These are phyloP conservation scores for Adiantum capillusveneris DNA, from an alignment of 75 land plant genomes.

Conservation along the genomic window DNA sequence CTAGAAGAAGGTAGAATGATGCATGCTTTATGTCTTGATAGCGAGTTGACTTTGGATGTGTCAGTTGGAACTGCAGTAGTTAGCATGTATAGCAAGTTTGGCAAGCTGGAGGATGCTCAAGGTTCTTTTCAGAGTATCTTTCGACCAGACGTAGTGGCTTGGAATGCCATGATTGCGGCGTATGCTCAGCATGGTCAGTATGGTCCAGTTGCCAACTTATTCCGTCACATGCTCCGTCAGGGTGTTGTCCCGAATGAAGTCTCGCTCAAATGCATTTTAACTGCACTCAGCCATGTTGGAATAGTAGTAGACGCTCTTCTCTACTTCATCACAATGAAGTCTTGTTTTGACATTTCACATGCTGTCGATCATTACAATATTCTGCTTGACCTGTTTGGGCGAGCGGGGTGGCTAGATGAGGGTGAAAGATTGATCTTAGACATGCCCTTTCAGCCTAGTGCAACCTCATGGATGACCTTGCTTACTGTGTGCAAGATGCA, in stretches of 20 bases:
- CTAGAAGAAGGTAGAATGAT: constrained; percentile 9
- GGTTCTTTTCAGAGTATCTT: constrained; percentile 31
- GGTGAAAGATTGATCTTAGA: background rate
- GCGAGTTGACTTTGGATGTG: constrained; percentile 9
- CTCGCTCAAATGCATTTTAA: background rate
- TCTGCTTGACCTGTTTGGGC: background rate
- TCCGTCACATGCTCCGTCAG: constrained; percentile 11
- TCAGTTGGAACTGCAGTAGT: constrained; percentile 18
- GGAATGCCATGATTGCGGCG: constrained; percentile 46
- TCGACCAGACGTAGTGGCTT: constrained; percentile 20
- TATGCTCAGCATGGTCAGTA: constrained; percentile 22
- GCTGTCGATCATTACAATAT: background rate
- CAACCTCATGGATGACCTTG: background rate
- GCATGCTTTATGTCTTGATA: constrained; percentile 6
- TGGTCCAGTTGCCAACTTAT: constrained; percentile 31
- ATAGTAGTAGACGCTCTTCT: background rate
- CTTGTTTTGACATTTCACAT: background rate
- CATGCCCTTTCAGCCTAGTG: constrained; percentile 1
- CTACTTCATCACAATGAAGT: background rate
- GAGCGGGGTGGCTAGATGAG: background rate
- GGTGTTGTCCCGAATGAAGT: background rate
- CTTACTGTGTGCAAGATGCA: background rate
- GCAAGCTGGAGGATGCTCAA: constrained; percentile 31
- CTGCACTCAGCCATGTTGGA: constrained; percentile 4
- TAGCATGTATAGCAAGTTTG: constrained; percentile 59